Evolutionary conservation across 2,329 filamentous ascomycete species (phyloP).

Genomic region (Colletotrichum spinosum): DNA sequence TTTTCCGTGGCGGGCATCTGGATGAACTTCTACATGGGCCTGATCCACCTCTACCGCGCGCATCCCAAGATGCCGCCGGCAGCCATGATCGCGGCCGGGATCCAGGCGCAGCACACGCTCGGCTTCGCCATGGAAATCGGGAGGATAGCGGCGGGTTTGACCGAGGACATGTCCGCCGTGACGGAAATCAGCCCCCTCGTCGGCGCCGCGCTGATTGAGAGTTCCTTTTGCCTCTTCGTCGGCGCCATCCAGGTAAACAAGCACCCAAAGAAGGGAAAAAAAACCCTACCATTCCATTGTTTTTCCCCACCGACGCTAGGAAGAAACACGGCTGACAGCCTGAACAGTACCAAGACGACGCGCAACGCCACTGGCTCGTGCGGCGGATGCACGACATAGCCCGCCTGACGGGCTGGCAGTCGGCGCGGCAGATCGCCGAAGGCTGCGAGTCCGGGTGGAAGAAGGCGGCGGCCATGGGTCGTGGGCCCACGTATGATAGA

Average conservation of each 20-base stretch:
- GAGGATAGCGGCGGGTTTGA: conserved; percentile 80
- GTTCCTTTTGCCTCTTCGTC: conserved; percentile 86
- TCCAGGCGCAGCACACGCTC: conserved; percentile 79
- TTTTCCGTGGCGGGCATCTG: conserved; percentile 90
- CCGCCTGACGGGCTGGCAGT: conserved; percentile 88
- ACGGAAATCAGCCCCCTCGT: conserved; percentile 79
- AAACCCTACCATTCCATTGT: too few species aligned
- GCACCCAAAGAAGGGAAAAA: too few species aligned
- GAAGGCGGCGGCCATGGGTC: conserved; percentile 77
- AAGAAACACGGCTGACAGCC: conserved; percentile 34
- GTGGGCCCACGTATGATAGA: conserved; percentile 79
- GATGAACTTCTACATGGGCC: conserved; percentile 87
- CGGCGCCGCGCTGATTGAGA: conserved; percentile 85
- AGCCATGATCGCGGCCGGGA: conserved; percentile 85
- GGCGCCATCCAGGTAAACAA: conserved; percentile 76
- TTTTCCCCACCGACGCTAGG: background rate
- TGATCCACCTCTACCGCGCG: conserved; percentile 83
- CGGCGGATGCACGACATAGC: conserved; percentile 79
- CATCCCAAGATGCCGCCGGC: conserved; percentile 94
- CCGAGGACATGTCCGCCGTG: conserved; percentile 64
- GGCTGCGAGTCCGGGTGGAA: conserved; percentile 90
- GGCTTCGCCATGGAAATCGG: conserved; percentile 80
- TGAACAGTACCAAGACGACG: conserved; percentile 73
- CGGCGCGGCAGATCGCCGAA: conserved; percentile 81
- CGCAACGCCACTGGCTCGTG: conserved; percentile 83